Base-by-base conservation (phyloP, 176 grass and related monocot species). In the Eragrostis curvula region DNA sequence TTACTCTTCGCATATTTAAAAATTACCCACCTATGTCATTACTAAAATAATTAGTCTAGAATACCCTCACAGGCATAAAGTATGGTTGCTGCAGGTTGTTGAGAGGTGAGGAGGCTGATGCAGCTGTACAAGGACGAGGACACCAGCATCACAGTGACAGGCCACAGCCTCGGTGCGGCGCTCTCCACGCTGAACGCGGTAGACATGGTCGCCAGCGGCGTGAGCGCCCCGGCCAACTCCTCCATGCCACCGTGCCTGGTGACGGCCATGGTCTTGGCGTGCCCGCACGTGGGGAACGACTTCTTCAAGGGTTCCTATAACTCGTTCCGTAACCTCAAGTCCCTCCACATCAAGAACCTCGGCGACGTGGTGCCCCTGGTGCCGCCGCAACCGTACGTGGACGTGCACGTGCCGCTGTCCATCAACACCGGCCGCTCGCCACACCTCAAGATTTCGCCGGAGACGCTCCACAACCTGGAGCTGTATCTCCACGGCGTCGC, bases 121-220 rank as follows among this genome's bases (percentile, higher is more conserved):
- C 75, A 80, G 11, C 30, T 66, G 39, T 81, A 86, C 83, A 77
- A 88, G 36, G 83, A 70, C 55, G 90, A 92, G 68, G 83, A 84
- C 46, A 87, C 74, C 3, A 92, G 90, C 83, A 92, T 92, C 76
- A 89, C 90, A 21, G 18, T 92, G 27, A 87, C 87, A 9, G 90
- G 90, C 5, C 90, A 92, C 87, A 92, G 90, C 47, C 86, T 92
- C 40, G n/a, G n/a, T n/a, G n/a, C n/a, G n/a, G n/a, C n/a, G n/a
- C n/a, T n/a, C n/a, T n/a, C n/a, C n/a, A n/a, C 84, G 0, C 74
- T 92, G 47, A 92, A 67, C 40, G 73, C 90, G 45, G 28, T 89
- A 29, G 90, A 92, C 74, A 81, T 92, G 17, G 62, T 71, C 45
- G 68, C 82, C 53, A 86, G 84, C 74, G 40, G 81, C 53, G 15